Percentiles rank a stretch among this genome's conserved stretches.
phyloP scores from a whole-genome alignment of 306 rosid genomes.

The Elaeagnus macrophylla region DNA sequence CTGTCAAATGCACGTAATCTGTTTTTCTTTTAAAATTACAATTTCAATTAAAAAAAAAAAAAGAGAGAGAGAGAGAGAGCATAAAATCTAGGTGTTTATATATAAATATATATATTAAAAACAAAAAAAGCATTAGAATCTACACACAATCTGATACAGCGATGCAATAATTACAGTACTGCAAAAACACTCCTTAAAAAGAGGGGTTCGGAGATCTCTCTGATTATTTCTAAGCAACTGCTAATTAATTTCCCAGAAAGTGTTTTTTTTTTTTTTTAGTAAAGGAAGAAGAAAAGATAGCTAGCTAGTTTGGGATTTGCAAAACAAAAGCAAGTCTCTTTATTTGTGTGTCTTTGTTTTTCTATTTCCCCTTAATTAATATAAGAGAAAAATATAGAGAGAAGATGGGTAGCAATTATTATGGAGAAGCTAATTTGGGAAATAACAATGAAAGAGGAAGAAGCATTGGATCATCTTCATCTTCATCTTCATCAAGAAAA shows the following conservation, averaged over 20 bases:
- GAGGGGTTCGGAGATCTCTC: slow-evolving; percentile 59
- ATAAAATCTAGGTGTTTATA: slow-evolving; percentile 84
- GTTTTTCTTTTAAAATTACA: no score
- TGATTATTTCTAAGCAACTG: slow-evolving; percentile 28
- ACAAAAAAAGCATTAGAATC: slow-evolving; percentile 48
- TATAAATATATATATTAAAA: slow-evolving; percentile 3
- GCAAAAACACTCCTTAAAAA: slow-evolving; percentile 37
- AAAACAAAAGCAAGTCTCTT: slow-evolving; percentile 8
- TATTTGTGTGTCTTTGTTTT: slow-evolving; percentile 8
- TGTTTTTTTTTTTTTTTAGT: background rate
- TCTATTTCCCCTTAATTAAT: background rate
- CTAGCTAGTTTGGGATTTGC: slow-evolving; percentile 43
- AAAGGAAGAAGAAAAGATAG: background rate
- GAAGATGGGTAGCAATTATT: slow-evolving; percentile 59
- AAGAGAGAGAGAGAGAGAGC: slow-evolving; percentile 27
- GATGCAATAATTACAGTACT: slow-evolving; percentile 70
- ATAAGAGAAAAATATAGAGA: slow-evolving; percentile 11
- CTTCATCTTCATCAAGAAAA: slow-evolving; percentile 55
- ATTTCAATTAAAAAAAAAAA: slow-evolving; percentile 11
- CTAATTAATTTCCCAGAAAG: slow-evolving; percentile 13
- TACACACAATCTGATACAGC: slow-evolving; percentile 96
- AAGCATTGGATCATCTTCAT: slow-evolving; percentile 47
- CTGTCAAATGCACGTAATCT: no score
- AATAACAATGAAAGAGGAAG: slow-evolving; percentile 19
- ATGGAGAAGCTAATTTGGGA: slow-evolving; percentile 83